A percentile compares a stretch with the other conserved stretches of the same genome.
Conservation (phyloP, 2,329 filamentous ascomycete species). For the Aspergillus proliferans region DNA sequence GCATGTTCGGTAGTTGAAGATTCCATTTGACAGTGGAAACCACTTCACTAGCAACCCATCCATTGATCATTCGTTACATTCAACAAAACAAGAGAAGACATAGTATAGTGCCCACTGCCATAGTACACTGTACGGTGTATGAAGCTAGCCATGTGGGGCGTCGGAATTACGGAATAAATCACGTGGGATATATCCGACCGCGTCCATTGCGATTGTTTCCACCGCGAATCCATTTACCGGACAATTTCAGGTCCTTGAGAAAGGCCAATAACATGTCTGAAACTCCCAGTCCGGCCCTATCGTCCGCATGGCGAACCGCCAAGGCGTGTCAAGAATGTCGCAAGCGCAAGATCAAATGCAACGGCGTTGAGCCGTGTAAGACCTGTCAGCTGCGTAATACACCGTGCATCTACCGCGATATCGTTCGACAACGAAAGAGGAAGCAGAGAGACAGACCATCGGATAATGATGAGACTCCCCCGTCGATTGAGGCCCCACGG, state of each 20-base stretch:
- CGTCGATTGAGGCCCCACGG: conserved; percentile 2
- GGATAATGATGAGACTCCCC: not conserved
- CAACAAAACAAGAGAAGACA: too few relatives aligned
- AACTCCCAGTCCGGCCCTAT: conserved; percentile 8
- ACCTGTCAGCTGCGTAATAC: conserved; percentile 29
- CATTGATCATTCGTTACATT: too few relatives aligned
- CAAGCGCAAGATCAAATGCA: conserved; percentile 37
- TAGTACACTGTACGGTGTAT: too few relatives aligned
- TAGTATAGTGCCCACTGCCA: too few relatives aligned
- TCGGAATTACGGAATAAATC: conserved; percentile 11
- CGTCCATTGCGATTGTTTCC: too few relatives aligned
- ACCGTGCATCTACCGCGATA: conserved; percentile 32
- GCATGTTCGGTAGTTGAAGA: too few relatives aligned
- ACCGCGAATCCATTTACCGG: not conserved
- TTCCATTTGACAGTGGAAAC: too few relatives aligned
- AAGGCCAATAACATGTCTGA: conserved; percentile 18
- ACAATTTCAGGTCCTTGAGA: not conserved
- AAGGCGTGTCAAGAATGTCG: conserved; percentile 39
- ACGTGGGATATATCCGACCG: conserved; percentile 11
- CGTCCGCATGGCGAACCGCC: conserved; percentile 28
- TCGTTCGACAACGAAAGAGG: conserved; percentile 30
- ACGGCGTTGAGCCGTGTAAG: conserved; percentile 35
- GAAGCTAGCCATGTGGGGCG: not conserved
- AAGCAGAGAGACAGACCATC: conserved; percentile 16
- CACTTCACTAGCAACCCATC: too few relatives aligned